A percentile compares a stretch with the other conserved stretches of the same genome.
Evolutionary conservation across 2,329 filamentous ascomycete species (phyloP).

Genomic region (Colletotrichum cordylinicola): DNA sequence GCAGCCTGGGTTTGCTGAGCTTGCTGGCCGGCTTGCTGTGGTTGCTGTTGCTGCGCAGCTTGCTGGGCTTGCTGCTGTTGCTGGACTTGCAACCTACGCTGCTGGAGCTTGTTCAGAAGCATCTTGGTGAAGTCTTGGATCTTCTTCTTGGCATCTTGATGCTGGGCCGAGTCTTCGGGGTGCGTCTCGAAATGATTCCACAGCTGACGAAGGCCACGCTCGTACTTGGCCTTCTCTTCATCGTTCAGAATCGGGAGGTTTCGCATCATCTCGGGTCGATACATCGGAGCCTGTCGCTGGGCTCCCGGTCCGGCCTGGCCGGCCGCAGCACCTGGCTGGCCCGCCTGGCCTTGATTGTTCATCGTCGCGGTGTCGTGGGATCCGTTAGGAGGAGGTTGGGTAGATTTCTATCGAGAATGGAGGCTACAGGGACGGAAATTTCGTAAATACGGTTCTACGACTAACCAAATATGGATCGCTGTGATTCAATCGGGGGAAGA

Average conservation of each 20-base stretch:
- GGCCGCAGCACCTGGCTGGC: constrained; percentile 19
- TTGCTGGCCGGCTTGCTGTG: constrained; percentile 21
- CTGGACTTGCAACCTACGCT: constrained; percentile 36
- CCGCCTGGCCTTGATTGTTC: constrained; percentile 23
- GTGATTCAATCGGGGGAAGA: background rate
- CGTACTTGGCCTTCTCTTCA: constrained; percentile 64
- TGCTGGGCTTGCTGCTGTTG: constrained; percentile 36
- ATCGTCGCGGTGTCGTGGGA: background rate
- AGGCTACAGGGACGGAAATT: background rate
- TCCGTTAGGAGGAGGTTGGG: background rate
- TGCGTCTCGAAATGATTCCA: constrained; percentile 59
- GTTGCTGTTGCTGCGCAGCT: constrained; percentile 19
- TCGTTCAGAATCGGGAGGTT: constrained; percentile 54
- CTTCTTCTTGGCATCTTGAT: constrained; percentile 60
- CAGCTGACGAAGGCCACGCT: constrained; percentile 57
- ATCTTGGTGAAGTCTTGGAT: constrained; percentile 66
- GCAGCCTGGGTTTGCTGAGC: constrained; percentile 1
- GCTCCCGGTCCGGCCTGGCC: constrained; percentile 27
- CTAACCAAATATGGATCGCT: background rate
- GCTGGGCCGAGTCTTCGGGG: constrained; percentile 51
- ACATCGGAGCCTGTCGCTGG: constrained; percentile 44
- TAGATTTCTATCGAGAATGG: background rate
- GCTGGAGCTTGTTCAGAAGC: constrained; percentile 57
- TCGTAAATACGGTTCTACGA: background rate
- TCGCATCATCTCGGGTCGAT: constrained; percentile 58